These are phyloP conservation scores for Hericium alpestre DNA, from an alignment of 768 basidiomycete species.

Conservation along the genomic window DNA sequence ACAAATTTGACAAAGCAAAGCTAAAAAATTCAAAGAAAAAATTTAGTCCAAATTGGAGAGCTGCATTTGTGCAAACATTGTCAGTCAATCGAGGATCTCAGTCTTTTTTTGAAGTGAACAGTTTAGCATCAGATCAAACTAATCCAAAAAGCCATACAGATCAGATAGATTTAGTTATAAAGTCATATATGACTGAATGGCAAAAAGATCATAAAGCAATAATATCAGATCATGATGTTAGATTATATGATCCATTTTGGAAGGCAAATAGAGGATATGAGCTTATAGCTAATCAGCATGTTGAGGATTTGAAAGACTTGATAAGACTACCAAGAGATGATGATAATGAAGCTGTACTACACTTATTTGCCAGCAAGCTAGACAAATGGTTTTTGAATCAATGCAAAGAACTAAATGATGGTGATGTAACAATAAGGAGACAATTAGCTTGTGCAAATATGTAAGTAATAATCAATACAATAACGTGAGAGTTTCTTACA, in stretches of 20 bases:
- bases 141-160: not conserved
- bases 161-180: not conserved
- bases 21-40: not conserved
- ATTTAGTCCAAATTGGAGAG: not conserved
- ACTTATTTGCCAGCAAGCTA: not conserved
- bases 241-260: not conserved
- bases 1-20: not conserved
- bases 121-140: not conserved
- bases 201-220: not conserved
- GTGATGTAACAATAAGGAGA: not conserved
- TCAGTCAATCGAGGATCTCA: not conserved
- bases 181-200: not conserved
- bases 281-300: not conserved
- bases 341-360: not conserved
- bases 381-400: not conserved
- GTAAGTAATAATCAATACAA: not conserved
- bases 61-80: not conserved
- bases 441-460: not conserved
- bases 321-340: not conserved
- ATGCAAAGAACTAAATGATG: not conserved
- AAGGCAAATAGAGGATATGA: not conserved
- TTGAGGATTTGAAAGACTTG: not conserved
- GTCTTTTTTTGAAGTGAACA: not conserved
- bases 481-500: not conserved
- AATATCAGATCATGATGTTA: not conserved